phyloP scores from a whole-genome alignment of 768 basidiomycete species.

The Strobilomyces dryophilus region DNA sequence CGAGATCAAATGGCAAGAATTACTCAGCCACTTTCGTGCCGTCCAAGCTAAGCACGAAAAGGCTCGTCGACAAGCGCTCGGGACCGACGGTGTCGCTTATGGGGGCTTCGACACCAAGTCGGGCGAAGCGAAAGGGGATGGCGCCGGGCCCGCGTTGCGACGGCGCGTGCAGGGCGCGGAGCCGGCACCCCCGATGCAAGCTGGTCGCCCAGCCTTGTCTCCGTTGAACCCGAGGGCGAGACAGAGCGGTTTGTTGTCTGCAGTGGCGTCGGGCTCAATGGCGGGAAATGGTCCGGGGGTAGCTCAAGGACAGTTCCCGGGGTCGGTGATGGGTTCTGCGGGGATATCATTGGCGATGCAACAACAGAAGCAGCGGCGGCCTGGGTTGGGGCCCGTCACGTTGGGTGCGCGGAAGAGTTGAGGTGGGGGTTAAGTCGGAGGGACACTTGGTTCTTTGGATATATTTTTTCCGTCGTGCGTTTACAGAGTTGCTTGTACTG shows the following conservation, averaged over 20 bases:
- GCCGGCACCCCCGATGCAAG: slow-evolving; percentile 11
- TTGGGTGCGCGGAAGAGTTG: slow-evolving; percentile 33
- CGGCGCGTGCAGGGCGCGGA: slow-evolving; percentile 60
- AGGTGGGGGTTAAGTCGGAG: background rate
- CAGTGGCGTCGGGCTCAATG: slow-evolving; percentile 18
- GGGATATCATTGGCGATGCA: slow-evolving; percentile 24
- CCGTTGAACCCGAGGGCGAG: slow-evolving; percentile 72
- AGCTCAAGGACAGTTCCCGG: slow-evolving; percentile 32
- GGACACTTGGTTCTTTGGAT: background rate
- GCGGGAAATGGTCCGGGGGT: too few species aligned
- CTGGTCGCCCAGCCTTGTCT: slow-evolving; percentile 48
- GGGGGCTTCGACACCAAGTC: slow-evolving; percentile 38
- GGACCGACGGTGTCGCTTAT: slow-evolving; percentile 55
- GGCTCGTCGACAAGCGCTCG: slow-evolving; percentile 72
- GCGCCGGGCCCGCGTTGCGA: slow-evolving; percentile 45
- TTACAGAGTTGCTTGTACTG: too few species aligned
- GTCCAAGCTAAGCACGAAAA: slow-evolving; percentile 93
- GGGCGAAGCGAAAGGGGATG: slow-evolving; percentile 17
- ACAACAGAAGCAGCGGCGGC: slow-evolving; percentile 40
- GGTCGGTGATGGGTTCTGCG: slow-evolving; percentile 9
- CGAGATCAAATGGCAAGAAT: slow-evolving; percentile 97
- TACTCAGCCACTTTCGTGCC: slow-evolving; percentile 85
- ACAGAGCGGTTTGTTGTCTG: slow-evolving; percentile 40
- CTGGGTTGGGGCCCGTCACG: slow-evolving; percentile 30
- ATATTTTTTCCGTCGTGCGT: background rate